Evolutionary conservation across 2,329 filamentous ascomycete species (phyloP).

Genomic region (Decorospora gaudefroyi): DNA sequence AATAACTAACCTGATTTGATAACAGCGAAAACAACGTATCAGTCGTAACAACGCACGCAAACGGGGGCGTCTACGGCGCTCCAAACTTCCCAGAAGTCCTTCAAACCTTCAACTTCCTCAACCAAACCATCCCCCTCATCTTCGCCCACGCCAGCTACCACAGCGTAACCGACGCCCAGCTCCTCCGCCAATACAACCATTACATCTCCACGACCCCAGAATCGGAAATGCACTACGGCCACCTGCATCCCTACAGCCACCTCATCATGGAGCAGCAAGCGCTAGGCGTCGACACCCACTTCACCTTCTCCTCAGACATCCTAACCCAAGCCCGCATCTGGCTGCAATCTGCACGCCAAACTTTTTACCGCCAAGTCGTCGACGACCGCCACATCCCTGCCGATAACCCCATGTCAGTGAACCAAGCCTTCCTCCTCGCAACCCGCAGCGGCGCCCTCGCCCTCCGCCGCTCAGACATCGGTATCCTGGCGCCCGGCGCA

Average conservation of each 20-base stretch:
- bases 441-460: slow-evolving; percentile 60
- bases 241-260: slow-evolving; percentile 53
- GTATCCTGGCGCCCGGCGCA: slow-evolving; percentile 55
- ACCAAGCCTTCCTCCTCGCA: slow-evolving; percentile 61
- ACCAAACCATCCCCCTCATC: slow-evolving; percentile 55
- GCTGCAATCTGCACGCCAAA: slow-evolving; percentile 55
- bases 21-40: slow-evolving; percentile 23
- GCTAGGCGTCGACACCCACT: slow-evolving; percentile 61
- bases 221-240: slow-evolving; percentile 64
- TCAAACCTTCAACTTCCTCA: slow-evolving; percentile 39
- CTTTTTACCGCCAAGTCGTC: slow-evolving; percentile 49
- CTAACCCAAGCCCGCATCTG: slow-evolving; percentile 58
- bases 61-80: slow-evolving; percentile 17
- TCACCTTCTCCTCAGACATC: slow-evolving; percentile 56
- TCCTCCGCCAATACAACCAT: slow-evolving; percentile 57
- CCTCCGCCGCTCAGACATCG: slow-evolving; percentile 57
- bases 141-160: slow-evolving; percentile 59
- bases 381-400: slow-evolving; percentile 51
- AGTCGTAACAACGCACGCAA: slow-evolving; percentile 51
- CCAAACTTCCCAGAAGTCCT: slow-evolving; percentile 36
- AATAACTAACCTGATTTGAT: not conserved
- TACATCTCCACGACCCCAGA: slow-evolving; percentile 63
- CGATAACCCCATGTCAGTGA: slow-evolving; percentile 58
- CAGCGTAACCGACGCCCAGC: slow-evolving; percentile 45
- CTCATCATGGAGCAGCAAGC: slow-evolving; percentile 57